Evolutionary conservation across 805 yeast genomes (phyloP).

Genomic region (Peterozyma xylosa): DNA sequence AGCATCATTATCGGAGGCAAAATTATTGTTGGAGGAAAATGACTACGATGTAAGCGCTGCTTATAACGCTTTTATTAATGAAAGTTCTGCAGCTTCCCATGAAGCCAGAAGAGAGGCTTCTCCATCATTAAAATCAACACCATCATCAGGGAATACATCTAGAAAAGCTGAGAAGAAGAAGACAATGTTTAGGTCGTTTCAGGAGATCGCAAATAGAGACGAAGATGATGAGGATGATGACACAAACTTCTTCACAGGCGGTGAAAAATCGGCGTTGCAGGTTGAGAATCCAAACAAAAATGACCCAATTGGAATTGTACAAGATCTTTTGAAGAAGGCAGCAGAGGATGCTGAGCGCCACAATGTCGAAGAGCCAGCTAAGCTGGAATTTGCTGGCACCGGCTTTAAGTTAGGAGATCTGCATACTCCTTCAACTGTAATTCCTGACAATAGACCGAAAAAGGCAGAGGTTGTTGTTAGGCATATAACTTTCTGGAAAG

Average conservation of each 20-base stretch:
- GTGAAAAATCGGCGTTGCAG: conserved; percentile 72
- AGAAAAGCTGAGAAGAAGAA: background rate
- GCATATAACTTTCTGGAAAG: conserved; percentile 90
- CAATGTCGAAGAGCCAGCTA: conserved; percentile 14
- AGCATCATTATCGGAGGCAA: conserved; percentile 28
- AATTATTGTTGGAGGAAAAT: conserved; percentile 24
- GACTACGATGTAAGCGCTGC: conserved; percentile 17
- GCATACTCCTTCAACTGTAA: conserved; percentile 22
- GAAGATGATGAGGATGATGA: conserved; percentile 27
- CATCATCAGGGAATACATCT: background rate
- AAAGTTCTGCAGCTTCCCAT: background rate
- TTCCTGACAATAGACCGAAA: conserved; percentile 21
- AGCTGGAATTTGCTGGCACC: conserved; percentile 34
- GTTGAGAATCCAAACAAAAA: conserved; percentile 62
- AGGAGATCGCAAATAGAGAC: conserved; percentile 23
- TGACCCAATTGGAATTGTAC: conserved; percentile 35
- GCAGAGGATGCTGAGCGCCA: conserved; percentile 36
- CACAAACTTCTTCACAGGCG: conserved; percentile 41
- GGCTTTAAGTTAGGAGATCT: conserved; percentile 44
- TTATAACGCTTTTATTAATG: conserved; percentile 3
- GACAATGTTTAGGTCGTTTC: conserved; percentile 20
- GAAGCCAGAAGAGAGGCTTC: background rate
- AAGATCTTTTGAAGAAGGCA: conserved; percentile 60
- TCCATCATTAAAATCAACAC: background rate
- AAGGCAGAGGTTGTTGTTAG: conserved; percentile 52